Conservation (phyloP, 225 moss, liverwort and hornwort genomes). For the Lunularia cruciata region DNA sequence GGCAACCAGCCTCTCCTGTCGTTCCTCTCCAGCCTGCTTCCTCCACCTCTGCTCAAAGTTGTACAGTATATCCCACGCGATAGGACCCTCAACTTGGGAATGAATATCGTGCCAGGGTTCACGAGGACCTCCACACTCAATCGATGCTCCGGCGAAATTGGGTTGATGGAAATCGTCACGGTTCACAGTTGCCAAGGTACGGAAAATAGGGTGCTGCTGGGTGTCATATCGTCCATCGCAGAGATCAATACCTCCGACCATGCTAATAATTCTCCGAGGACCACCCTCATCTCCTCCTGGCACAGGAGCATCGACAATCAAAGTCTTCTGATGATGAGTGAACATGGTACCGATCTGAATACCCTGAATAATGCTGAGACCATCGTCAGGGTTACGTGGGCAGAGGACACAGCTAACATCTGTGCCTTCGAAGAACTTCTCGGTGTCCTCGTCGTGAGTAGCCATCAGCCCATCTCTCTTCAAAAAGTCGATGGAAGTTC, state of each 20-base stretch:
- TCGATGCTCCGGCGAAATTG: conserved; percentile 30
- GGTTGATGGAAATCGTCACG: conserved; percentile 63
- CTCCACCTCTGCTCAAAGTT: conserved; percentile 74
- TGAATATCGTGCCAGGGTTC: conserved; percentile 82
- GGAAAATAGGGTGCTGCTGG: conserved; percentile 55
- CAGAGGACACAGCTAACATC: conserved; percentile 54
- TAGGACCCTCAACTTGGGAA: conserved; percentile 46
- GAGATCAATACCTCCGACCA: conserved; percentile 62
- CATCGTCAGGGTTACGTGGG: conserved; percentile 61
- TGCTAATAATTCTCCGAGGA: conserved; percentile 54
- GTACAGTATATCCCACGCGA: conserved; percentile 70
- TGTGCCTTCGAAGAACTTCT: conserved; percentile 31
- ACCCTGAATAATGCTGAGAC: conserved; percentile 47
- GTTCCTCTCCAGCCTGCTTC: conserved; percentile 43
- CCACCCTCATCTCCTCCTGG: conserved; percentile 33
- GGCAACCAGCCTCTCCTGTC: conserved; percentile 28
- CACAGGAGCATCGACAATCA: conserved; percentile 62
- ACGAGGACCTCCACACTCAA: conserved; percentile 54
- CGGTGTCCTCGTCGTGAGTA: conserved; percentile 66
- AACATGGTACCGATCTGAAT: conserved; percentile 56
- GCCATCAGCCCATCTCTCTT: conserved; percentile 58
- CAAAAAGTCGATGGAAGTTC: conserved; percentile 44
- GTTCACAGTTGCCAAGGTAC: conserved; percentile 47
- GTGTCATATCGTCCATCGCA: conserved; percentile 68
- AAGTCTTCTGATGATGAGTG: conserved; percentile 66